These are phyloP conservation scores for Aspergillus fumigatus DNA, from an alignment of 2,329 filamentous ascomycete species.

Conservation along the genomic window DNA sequence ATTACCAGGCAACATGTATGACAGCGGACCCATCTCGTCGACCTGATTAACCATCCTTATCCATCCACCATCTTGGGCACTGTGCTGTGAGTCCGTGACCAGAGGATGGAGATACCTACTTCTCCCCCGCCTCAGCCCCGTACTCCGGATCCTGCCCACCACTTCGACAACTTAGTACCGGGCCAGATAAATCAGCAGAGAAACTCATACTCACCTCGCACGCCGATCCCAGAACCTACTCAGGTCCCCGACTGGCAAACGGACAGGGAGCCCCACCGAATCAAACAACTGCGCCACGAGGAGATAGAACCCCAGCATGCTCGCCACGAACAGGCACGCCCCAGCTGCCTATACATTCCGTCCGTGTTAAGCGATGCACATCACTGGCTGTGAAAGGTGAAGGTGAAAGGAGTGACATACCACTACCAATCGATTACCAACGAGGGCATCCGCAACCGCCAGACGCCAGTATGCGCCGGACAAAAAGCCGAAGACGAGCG, in stretches of 20 bases:
- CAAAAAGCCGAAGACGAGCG: slow-evolving; percentile 55
- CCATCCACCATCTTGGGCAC: no score
- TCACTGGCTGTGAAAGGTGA: no score
- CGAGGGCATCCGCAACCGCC: slow-evolving; percentile 37
- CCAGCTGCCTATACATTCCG: slow-evolving; percentile 36
- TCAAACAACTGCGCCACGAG: slow-evolving; percentile 52
- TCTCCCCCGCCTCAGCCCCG: neutral
- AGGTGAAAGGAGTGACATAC: slow-evolving; percentile 4
- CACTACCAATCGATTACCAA: slow-evolving; percentile 27
- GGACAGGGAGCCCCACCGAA: slow-evolving; percentile 50
- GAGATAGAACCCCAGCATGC: slow-evolving; percentile 50
- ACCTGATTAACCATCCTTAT: neutral
- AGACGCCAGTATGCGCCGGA: slow-evolving; percentile 57
- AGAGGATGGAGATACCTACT: neutral
- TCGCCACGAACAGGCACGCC: slow-evolving; percentile 47
- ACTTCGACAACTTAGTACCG: neutral
- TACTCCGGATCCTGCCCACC: neutral
- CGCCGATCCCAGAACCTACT: slow-evolving; percentile 9
- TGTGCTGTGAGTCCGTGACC: no score
- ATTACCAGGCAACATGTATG: no score
- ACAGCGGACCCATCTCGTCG: neutral
- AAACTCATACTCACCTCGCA: neutral
- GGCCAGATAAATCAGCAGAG: neutral
- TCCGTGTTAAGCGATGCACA: no score
- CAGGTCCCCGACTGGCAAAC: slow-evolving; percentile 42